Base-by-base conservation (phyloP, 768 basidiomycete genomes). In the Mycena galopus region DNA sequence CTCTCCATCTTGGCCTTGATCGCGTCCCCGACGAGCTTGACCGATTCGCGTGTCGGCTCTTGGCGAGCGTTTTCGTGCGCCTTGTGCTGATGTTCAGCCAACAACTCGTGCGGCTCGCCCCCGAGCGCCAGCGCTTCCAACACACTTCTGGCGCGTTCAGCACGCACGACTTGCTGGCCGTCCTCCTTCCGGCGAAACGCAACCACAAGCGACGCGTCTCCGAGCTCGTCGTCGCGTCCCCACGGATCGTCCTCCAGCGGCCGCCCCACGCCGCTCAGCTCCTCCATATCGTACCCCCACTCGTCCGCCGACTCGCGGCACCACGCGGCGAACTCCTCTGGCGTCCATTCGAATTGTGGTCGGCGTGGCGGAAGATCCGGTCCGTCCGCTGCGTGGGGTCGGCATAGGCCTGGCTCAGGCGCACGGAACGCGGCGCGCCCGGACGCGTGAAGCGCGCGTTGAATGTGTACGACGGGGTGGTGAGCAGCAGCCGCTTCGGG, bases 271-370 rank as follows among this genome's bases (percentile, higher is more conserved):
- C 88, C 88, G 30, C 58, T 35, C 6, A 86, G 82, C 14, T 89
- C 78, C 30, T 90, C 84, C 12, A 94, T 90, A 1, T 83, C 83
- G 74, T 96, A 96, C 0, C 93, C 94, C 93, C 93, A 96, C 58
- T 89, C 86, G 5, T 77, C 78, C 0, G 92, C 94, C 2, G 82
- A 83, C 0, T 76, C 78, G 14, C 81, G 73, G 77, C 94, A 95
- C 90, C 92, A 94, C 19, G 73, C 75, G 23, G 78, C 76, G 78
- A 95, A 97, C 77, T 97, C 96, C 3, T 89, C 88, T 0, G 81
- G 78, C 0, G 94, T 96, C 93, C 94, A 97, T 79, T 97, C 96
- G 73, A 96, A 95, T 75, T 93, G 81, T 97, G 96, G 74, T 96
- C 96, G 27, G 81, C 69, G 78, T 97, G 94, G 25, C 96, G 86